A percentile compares a stretch with the other conserved stretches of the same genome.
These are phyloP conservation scores for Aspergillus neoniger DNA, from an alignment of 2,329 filamentous ascomycete species.

Conservation along the genomic window DNA sequence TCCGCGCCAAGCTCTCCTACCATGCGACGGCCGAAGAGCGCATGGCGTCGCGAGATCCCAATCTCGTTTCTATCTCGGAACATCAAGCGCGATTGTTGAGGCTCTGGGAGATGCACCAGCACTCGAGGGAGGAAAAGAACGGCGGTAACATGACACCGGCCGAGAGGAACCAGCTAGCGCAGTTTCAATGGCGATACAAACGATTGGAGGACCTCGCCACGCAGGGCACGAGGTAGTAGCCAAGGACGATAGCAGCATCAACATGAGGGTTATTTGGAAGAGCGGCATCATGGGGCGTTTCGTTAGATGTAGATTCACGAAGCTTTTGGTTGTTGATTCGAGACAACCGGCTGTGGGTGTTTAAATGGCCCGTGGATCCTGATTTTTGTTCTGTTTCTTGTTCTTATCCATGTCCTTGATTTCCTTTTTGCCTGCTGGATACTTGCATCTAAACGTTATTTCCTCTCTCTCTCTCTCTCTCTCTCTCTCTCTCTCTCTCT, in stretches of 20 bases:
- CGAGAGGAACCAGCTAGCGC: constrained; percentile 36
- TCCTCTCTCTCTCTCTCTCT: neutral
- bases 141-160: constrained; percentile 29
- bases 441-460: neutral
- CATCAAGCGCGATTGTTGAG: constrained; percentile 38
- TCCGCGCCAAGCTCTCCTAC: constrained; percentile 39
- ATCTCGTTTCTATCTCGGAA: constrained; percentile 37
- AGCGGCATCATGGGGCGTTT: constrained; percentile 32
- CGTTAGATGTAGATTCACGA: constrained; percentile 23
- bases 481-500: no score
- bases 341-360: neutral
- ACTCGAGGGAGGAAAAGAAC: constrained; percentile 34
- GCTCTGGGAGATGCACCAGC: constrained; percentile 39
- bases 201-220: constrained; percentile 35
- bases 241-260: neutral
- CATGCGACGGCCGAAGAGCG: constrained; percentile 38
- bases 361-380: neutral
- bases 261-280: neutral
- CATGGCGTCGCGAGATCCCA: constrained; percentile 34
- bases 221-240: constrained; percentile 20
- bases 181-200: constrained; percentile 40
- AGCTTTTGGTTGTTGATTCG: constrained; percentile 11
- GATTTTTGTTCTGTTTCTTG: neutral
- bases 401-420: neutral
- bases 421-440: neutral